These are phyloP conservation scores for Globisporangium ultimum DNA, from an alignment of 352 stramenopile species.

Conservation along the genomic window DNA sequence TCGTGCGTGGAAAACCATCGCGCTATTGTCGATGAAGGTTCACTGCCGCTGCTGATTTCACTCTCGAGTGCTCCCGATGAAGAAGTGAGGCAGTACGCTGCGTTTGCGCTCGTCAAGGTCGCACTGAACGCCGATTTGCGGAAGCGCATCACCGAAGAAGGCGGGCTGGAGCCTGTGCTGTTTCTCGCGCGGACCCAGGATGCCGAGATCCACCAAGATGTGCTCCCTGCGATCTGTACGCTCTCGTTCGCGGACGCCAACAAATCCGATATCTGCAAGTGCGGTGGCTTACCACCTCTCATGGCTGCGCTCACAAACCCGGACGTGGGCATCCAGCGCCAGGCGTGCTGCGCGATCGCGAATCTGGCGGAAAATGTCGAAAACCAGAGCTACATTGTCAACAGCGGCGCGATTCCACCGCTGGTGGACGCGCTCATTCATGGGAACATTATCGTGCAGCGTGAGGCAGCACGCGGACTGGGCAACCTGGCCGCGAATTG, in stretches of 20 bases:
- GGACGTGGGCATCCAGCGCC: constrained; percentile 81
- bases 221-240: constrained; percentile 90
- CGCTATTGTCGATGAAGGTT: constrained; percentile 92
- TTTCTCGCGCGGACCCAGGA: constrained; percentile 94
- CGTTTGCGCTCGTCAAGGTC: constrained; percentile 95
- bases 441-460: constrained; percentile 79
- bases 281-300: constrained; percentile 89
- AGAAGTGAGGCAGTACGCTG: constrained; percentile 94
- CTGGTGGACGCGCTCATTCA: constrained; percentile 83
- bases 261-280: constrained; percentile 93
- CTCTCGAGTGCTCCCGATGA: constrained; percentile 93
- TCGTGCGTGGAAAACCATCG: constrained; percentile 92
- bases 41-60: constrained; percentile 92
- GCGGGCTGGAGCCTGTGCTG: constrained; percentile 94
- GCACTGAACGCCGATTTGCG: constrained; percentile 93
- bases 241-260: constrained; percentile 92
- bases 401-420: constrained; percentile 82
- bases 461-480: constrained; percentile 90
- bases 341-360: constrained; percentile 93
- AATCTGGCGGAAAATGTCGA: constrained; percentile 94
- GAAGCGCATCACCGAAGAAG: constrained; percentile 93
- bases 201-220: constrained; percentile 88
- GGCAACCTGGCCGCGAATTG: constrained; percentile 95
- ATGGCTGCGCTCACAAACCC: constrained; percentile 69
- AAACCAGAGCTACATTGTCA: constrained; percentile 91